Conservation (phyloP, 495 filamentous ascomycete species). For the Hamigera avellanea region DNA sequence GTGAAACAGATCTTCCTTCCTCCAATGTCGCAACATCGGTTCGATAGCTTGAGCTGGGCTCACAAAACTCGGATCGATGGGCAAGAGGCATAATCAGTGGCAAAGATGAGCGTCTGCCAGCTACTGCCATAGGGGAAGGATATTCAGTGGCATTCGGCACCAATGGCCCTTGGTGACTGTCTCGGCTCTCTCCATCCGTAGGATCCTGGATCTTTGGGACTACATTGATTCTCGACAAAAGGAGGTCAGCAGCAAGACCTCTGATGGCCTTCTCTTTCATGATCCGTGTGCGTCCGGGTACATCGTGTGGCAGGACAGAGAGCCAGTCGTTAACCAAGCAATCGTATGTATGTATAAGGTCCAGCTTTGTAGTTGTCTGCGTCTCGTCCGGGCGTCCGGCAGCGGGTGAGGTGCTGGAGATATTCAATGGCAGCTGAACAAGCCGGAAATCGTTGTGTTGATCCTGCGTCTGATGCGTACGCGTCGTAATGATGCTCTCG, state of each 20-base stretch:
- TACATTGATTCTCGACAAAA: conserved; percentile 20
- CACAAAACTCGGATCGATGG: too few relatives aligned
- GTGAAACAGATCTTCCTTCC: too few relatives aligned
- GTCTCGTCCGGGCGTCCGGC: conserved; percentile 1
- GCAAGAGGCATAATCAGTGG: too few relatives aligned
- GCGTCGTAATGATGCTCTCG: conserved; percentile 11
- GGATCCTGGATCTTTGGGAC: conserved; percentile 5
- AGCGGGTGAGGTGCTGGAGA: conserved; percentile 3
- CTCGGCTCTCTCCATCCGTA: not conserved
- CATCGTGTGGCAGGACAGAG: conserved; percentile 15
- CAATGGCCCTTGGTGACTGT: too few relatives aligned
- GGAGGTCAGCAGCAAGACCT: conserved; percentile 25
- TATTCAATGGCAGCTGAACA: conserved; percentile 10
- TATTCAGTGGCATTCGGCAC: not conserved
- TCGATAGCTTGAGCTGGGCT: too few relatives aligned
- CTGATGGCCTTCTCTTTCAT: conserved; percentile 31
- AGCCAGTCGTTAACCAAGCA: conserved; percentile 30
- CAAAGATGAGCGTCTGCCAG: too few relatives aligned
- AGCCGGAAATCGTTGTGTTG: conserved; percentile 3
- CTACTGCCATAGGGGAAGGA: too few relatives aligned
- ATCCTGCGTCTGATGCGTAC: conserved; percentile 3
- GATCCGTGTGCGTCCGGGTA: conserved; percentile 26
- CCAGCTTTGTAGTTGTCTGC: conserved; percentile 4
- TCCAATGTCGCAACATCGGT: too few relatives aligned
- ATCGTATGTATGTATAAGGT: conserved; percentile 26